These are phyloP conservation scores for Globisporangium takayamanum DNA, from an alignment of 352 stramenopile genomes.

Conservation along the genomic window DNA sequence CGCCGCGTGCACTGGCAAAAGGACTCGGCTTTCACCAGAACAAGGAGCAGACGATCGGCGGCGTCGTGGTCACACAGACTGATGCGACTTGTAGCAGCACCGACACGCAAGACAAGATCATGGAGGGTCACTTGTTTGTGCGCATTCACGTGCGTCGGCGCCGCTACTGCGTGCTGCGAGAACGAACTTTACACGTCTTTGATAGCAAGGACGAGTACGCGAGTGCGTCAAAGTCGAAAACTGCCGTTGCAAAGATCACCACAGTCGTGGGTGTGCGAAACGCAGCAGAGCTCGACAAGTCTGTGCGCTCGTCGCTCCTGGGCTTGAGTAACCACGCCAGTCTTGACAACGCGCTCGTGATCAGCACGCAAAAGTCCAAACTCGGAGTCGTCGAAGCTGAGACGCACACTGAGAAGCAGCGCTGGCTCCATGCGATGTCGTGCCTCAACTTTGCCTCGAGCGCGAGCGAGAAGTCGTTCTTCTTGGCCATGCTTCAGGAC, in stretches of 20 bases:
- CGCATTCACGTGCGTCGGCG: constrained; percentile 47
- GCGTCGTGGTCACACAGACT: constrained; percentile 1
- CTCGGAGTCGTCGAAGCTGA: constrained; percentile 61
- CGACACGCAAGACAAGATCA: constrained; percentile 12
- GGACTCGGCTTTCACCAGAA: constrained; percentile 8
- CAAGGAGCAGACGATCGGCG: constrained; percentile 13
- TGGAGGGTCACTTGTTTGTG: constrained; percentile 63
- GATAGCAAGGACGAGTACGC: constrained; percentile 36
- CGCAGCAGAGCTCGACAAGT: constrained; percentile 50
- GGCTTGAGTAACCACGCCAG: constrained; percentile 20
- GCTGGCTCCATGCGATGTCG: constrained; percentile 68
- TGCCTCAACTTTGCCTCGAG: constrained; percentile 51
- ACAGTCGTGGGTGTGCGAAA: constrained; percentile 60
- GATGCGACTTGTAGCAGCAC: not conserved
- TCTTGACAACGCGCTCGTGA: constrained; percentile 52
- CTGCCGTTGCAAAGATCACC: constrained; percentile 36
- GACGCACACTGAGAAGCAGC: constrained; percentile 64
- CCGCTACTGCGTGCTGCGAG: constrained; percentile 65
- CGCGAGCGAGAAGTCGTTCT: constrained; percentile 46
- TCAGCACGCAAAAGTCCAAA: constrained; percentile 72
- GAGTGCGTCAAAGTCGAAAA: constrained; percentile 8
- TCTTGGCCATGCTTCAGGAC: constrained; percentile 48
- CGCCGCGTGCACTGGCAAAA: constrained; percentile 12
- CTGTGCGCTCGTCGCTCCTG: constrained; percentile 39
- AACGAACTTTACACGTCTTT: constrained; percentile 51